A percentile compares a stretch with the other conserved stretches of the same genome.
phyloP scores from a whole-genome alignment of 176 grass and related monocot genomes.

The Zoysia japonica region DNA sequence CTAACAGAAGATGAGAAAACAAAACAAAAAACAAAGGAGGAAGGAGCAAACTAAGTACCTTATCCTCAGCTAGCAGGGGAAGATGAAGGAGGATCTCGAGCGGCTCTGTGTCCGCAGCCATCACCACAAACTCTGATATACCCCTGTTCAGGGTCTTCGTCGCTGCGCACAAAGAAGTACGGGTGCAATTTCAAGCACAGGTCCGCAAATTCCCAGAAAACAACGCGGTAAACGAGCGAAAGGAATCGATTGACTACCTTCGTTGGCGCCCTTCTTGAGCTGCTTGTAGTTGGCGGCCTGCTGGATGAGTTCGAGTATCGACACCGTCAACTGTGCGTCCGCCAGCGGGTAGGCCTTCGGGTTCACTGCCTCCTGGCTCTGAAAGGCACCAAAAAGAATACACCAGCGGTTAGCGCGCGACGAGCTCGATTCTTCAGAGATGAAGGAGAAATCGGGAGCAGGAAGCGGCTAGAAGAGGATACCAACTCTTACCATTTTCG shows the following conservation, averaged over 20 bases:
- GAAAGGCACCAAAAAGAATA: not conserved
- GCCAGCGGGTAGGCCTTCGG: slow-evolving; percentile 88
- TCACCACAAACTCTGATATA: slow-evolving; percentile 85
- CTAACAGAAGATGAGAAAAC: too few species aligned
- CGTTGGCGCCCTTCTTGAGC: slow-evolving; percentile 91
- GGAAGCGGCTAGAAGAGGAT: not conserved
- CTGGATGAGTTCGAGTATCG: slow-evolving; percentile 75
- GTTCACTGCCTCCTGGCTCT: slow-evolving; percentile 80
- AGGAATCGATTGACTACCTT: slow-evolving; percentile 48
- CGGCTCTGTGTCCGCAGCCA: slow-evolving; percentile 85
- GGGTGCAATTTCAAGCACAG: not conserved
- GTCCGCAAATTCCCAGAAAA: not conserved
- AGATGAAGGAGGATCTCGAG: slow-evolving; percentile 89
- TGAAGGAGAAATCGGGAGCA: not conserved
- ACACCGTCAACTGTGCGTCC: slow-evolving; percentile 67
- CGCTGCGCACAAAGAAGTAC: slow-evolving; percentile 26
- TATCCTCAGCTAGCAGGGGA: slow-evolving; percentile 78
- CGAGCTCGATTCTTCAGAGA: slow-evolving; percentile 14
- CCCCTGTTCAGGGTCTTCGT: slow-evolving; percentile 89
- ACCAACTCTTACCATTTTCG: slow-evolving; percentile 23
- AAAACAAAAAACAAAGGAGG: not conserved
- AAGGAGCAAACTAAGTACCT: slow-evolving; percentile 34
- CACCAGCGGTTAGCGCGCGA: not conserved
- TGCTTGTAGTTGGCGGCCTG: slow-evolving; percentile 89
- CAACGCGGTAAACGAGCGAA: not conserved